Conservation (phyloP, 768 basidiomycete genomes). For the Omphalotus guepiniiformis region DNA sequence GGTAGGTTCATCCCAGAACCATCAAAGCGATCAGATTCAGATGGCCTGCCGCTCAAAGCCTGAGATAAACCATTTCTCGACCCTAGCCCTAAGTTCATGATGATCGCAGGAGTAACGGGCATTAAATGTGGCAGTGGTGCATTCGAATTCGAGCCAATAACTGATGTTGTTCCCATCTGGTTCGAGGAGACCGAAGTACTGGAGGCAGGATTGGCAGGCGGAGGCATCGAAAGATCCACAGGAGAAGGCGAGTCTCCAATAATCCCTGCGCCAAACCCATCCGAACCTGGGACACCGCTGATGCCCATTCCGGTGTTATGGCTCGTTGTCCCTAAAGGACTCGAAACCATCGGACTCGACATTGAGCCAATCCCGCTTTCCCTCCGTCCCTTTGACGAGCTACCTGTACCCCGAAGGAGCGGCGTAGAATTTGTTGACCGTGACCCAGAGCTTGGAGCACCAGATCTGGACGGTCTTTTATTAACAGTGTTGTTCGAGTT, state of each 20-base stretch:
- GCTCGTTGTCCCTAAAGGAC: not conserved
- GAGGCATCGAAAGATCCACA: conserved; percentile 82
- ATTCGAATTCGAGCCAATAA: not conserved
- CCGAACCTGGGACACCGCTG: not conserved
- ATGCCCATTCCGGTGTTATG: not conserved
- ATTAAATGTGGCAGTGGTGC: conserved; percentile 35
- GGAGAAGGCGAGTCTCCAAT: conserved; percentile 71
- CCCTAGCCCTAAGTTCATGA: conserved; percentile 83
- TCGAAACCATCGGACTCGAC: not conserved
- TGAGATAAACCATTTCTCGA: conserved; percentile 30
- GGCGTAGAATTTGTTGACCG: conserved; percentile 62
- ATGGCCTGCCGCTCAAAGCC: too few relatives aligned
- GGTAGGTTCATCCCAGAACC: too few relatives aligned
- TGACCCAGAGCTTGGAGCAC: conserved; percentile 22
- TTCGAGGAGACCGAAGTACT: conserved; percentile 11
- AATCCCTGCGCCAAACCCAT: not conserved
- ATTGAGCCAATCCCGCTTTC: conserved; percentile 32
- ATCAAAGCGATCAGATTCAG: too few relatives aligned
- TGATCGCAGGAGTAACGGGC: conserved; percentile 87
- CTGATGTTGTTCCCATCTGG: conserved; percentile 3
- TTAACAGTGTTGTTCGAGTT: not conserved
- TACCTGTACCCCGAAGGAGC: conserved; percentile 43
- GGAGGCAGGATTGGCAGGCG: conserved; percentile 54
- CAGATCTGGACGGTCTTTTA: not conserved
- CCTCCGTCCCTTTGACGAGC: conserved; percentile 39